Base-by-base conservation (phyloP, 441 rosid species). In the Aleurites moluccanus region DNA sequence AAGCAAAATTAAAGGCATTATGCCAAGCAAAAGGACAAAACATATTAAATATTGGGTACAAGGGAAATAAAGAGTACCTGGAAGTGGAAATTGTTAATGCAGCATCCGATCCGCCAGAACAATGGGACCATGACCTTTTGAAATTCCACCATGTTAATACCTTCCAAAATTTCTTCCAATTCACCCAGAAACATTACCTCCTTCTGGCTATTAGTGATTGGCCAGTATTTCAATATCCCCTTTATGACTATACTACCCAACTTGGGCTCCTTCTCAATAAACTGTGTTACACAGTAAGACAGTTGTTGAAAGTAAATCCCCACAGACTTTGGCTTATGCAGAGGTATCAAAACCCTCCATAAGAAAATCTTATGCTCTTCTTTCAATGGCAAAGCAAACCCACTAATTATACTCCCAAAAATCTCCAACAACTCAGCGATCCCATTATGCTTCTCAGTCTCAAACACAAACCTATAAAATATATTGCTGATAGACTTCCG, bases 351-450 rank as follows among this genome's bases (percentile, higher is more conserved):
- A 71, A 88, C 97, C 80, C 91, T 88, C 84, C 90, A 87, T 74
- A 91, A 73, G 83, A 93, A 93, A 18, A 93, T 85, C 83, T 90
- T 93, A 62, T 93, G 98, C 81, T 93, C 98, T 79, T 93, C 96
- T 76, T 93, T 93, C 84, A 93, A 79, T 1, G 98, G 98, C 87
- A 91, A 78, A 0, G 97, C 96, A 74, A 93, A 93, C 44, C 98
- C 97, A 8, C 93, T 90, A 73, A 90, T 89, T 66, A 93, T 82
- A 68, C 98, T 93, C 66, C 97, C 97, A 0, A 91, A 89, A 69
- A 91, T 85, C 89, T 93, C 98, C 88, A 91, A 80, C 80, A 93
- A 81, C 94, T 93, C 96, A 0, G 91, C 91, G 42, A 93, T 88
- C 66, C 98, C 98, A 72, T 91, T 88, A 74, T 91, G 97, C 82